A percentile compares a stretch with the other conserved stretches of the same genome.
These are phyloP conservation scores for Ophidiomyces ophidiicola DNA, from an alignment of 2,329 filamentous ascomycete species.

Conservation along the genomic window DNA sequence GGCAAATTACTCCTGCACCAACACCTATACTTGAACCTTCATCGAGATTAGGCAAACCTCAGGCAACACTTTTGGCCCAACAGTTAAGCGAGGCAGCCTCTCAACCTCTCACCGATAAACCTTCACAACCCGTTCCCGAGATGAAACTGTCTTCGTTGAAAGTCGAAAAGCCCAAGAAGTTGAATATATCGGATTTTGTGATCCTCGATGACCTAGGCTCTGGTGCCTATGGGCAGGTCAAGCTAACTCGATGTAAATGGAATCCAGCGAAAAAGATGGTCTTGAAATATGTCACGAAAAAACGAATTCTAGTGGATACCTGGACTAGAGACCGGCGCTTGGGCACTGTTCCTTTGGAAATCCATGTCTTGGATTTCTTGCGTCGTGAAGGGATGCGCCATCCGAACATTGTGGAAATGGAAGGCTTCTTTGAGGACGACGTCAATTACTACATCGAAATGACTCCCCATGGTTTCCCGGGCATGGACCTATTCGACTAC, in stretches of 20 bases:
- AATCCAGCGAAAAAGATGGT: constrained; percentile 69
- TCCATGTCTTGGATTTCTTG: constrained; percentile 90
- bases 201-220: constrained; percentile 98
- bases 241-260: constrained; percentile 76
- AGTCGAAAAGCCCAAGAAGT: constrained; percentile 46
- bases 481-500: constrained; percentile 98
- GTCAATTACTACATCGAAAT: constrained; percentile 98
- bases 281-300: constrained; percentile 94
- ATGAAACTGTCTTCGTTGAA: constrained; percentile 19
- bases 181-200: constrained; percentile 76
- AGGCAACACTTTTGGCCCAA: constrained; percentile 39
- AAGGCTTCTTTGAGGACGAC: constrained; percentile 53
- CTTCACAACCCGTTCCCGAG: constrained; percentile 28
- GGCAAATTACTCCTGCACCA: constrained; percentile 44
- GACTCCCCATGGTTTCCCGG: constrained; percentile 79
- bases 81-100: constrained; percentile 41
- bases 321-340: constrained; percentile 91
- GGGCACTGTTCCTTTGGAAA: constrained; percentile 90
- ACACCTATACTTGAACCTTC: constrained; percentile 22
- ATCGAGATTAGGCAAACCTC: constrained; percentile 27
- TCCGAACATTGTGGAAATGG: constrained; percentile 57
- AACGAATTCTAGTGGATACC: constrained; percentile 90
- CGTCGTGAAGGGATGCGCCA: constrained; percentile 56
- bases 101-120: constrained; percentile 33
- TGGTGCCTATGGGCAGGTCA: constrained; percentile 94